Evolutionary conservation across 345 rosid species (phyloP).

Genomic region (Angophora floribunda): DNA sequence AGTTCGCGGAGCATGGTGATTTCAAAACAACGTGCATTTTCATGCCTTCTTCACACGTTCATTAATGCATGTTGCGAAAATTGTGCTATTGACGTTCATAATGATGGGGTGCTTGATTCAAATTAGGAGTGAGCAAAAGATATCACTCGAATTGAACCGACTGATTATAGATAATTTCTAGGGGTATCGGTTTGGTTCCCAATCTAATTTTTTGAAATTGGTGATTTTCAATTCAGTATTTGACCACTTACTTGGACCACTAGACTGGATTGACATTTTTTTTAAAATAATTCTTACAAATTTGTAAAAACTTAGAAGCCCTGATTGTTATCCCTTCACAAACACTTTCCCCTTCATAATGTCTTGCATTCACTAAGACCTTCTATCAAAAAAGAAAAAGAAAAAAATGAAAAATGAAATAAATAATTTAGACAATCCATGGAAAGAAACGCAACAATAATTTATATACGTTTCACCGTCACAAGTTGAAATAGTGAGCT

Average conservation of each 20-base stretch:
- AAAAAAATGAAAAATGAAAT: no score
- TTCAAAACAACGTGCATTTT: not conserved
- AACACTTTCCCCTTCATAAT: not conserved
- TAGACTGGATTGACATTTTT: accelerated
- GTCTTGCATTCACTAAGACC: not conserved
- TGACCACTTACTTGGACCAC: accelerated
- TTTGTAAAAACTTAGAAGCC: not conserved
- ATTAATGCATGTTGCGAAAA: not conserved
- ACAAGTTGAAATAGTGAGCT: accelerated
- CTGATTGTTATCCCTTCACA: not conserved
- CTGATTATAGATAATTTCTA: accelerated
- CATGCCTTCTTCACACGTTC: not conserved
- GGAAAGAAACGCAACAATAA: not conserved
- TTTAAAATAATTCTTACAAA: no score
- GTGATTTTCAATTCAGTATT: accelerated
- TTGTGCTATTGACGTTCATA: not conserved
- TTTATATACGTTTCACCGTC: not conserved
- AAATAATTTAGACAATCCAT: not conserved
- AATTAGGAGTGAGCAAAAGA: not conserved
- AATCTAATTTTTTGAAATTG: accelerated
- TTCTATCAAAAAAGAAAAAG: no score
- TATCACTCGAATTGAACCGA: accelerated
- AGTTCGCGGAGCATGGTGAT: not conserved
- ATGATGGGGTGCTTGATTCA: not conserved
- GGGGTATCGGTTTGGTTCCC: accelerated